Conservation (phyloP, 495 filamentous ascomycete genomes). For the Durotheca rogersii region DNA sequence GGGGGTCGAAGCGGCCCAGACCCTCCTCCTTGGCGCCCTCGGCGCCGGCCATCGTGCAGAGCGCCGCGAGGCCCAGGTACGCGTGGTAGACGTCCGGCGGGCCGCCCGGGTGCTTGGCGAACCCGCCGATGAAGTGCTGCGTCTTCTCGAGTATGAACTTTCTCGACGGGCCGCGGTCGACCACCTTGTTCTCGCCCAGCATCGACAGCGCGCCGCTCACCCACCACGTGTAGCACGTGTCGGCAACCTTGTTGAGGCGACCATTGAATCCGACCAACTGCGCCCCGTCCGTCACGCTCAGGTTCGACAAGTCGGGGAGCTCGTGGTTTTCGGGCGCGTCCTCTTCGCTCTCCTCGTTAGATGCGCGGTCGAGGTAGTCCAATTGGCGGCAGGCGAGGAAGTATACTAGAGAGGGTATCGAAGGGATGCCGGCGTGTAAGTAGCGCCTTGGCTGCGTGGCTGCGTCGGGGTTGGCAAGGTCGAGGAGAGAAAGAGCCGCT, state of each 20-base stretch:
- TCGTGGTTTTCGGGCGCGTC: conserved; percentile 39
- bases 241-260: conserved; percentile 79
- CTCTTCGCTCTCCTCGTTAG: conserved; percentile 51
- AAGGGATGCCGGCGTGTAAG: conserved; percentile 38
- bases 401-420: conserved; percentile 38
- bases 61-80: conserved; percentile 79
- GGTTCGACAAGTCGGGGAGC: conserved; percentile 41
- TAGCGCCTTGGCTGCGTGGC: conserved; percentile 34
- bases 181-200: conserved; percentile 60
- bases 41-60: conserved; percentile 61
- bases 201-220: conserved; percentile 69
- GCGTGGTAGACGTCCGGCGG: conserved; percentile 89
- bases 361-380: conserved; percentile 50
- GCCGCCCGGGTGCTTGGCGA: conserved; percentile 78
- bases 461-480: conserved; percentile 35
- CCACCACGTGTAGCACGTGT: conserved; percentile 97
- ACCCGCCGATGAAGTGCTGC: conserved; percentile 90
- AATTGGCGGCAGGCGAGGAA: conserved; percentile 66
- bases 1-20: conserved; percentile 64
- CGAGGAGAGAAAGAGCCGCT: conserved; percentile 68
- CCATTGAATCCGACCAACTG: conserved; percentile 74
- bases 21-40: conserved; percentile 47
- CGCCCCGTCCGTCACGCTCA: conserved; percentile 38
- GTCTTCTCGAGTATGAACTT: conserved; percentile 82
- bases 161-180: conserved; percentile 61